Evolutionary conservation across 2,329 filamentous ascomycete genomes (phyloP).

Genomic region (Pseudogymnoascus sp.): DNA sequence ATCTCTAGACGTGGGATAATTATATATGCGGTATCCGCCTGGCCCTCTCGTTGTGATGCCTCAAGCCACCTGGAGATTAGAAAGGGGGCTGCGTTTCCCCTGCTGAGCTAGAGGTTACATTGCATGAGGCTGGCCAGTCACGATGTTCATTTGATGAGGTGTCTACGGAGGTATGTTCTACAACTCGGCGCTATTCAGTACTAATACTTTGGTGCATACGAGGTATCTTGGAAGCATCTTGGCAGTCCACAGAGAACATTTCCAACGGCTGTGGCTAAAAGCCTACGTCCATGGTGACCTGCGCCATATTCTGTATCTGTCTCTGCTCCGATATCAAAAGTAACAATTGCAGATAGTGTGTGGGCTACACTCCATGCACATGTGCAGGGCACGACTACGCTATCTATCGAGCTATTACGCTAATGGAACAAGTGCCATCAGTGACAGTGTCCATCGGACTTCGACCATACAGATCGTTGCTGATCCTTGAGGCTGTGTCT

Average conservation of each 20-base stretch:
- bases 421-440: not conserved
- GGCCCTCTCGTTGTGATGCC: not conserved
- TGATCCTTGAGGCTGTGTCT: not conserved
- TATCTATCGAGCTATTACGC: not conserved
- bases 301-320: not conserved
- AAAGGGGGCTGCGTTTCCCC: not conserved
- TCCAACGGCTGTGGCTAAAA: not conserved
- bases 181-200: not conserved
- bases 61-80: not conserved
- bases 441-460: not conserved
- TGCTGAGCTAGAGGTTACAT: not conserved
- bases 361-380: not conserved
- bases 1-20: not conserved
- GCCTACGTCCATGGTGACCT: not conserved
- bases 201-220: not conserved
- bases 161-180: not conserved
- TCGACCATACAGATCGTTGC: not conserved
- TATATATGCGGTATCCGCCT: not conserved
- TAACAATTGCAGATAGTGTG: not conserved
- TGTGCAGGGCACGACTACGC: not conserved
- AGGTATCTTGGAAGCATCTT: not conserved
- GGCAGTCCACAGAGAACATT: not conserved
- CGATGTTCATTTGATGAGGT: not conserved
- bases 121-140: not conserved
- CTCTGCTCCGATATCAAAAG: not conserved